Percentiles rank a stretch among this genome's conserved stretches.
Conservation (phyloP, 108 stramenopile species). For the Fragilariopsis cylindrus region DNA sequence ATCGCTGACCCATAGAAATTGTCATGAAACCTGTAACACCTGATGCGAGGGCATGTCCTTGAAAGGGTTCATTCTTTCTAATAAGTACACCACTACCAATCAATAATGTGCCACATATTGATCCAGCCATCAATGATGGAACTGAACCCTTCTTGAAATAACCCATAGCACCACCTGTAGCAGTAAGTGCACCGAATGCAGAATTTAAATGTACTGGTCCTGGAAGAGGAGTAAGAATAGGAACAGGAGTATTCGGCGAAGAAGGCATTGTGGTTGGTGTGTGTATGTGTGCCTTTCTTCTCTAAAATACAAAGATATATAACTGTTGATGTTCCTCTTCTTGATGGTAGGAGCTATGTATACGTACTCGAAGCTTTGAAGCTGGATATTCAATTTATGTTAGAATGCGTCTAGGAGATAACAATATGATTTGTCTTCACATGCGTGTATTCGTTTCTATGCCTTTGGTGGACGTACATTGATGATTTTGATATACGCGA, state of each 20-base stretch:
- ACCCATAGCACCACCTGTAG: slow-evolving; percentile 63
- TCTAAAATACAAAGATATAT: too few relatives aligned
- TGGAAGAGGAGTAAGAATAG: slow-evolving; percentile 31
- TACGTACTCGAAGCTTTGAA: too few relatives aligned
- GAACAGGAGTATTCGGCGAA: not conserved
- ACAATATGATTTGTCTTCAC: too few relatives aligned
- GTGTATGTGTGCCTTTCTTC: too few relatives aligned
- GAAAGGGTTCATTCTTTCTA: slow-evolving; percentile 53
- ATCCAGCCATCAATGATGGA: slow-evolving; percentile 50
- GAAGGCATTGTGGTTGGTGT: too few relatives aligned
- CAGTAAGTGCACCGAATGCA: slow-evolving; percentile 58
- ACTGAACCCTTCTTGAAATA: slow-evolving; percentile 52
- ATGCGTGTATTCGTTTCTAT: too few relatives aligned
- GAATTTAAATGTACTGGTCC: slow-evolving; percentile 82
- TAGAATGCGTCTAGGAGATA: too few relatives aligned
- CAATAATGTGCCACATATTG: slow-evolving; percentile 57
- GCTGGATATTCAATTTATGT: too few relatives aligned
- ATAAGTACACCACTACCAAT: slow-evolving; percentile 75
- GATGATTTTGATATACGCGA: too few relatives aligned
- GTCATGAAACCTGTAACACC: slow-evolving; percentile 58
- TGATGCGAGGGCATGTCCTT: slow-evolving; percentile 72
- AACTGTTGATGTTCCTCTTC: too few relatives aligned
- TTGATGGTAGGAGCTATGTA: too few relatives aligned
- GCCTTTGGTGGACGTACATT: too few relatives aligned
- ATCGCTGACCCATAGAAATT: slow-evolving; percentile 71